phyloP scores from a whole-genome alignment of 306 rosid species.

The Ziziphus jujuba region DNA sequence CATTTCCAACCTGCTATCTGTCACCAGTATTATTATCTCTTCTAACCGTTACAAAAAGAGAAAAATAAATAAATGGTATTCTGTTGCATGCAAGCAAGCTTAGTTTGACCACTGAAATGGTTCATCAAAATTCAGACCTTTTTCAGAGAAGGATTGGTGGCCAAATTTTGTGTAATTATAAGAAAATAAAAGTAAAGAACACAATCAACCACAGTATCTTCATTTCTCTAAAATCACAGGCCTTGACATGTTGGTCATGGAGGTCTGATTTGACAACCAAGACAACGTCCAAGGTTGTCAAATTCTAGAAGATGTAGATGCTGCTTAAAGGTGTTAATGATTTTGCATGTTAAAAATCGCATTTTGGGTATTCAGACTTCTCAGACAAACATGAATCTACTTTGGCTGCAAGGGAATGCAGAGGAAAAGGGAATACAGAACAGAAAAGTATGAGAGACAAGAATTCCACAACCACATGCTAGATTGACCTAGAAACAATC shows the following conservation, averaged over 20 bases:
- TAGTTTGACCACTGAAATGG: no score
- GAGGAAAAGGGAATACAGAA: neutral
- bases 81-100: neutral
- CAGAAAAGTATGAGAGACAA: no score
- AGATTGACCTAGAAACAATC: neutral
- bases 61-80: neutral
- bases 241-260: neutral
- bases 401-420: neutral
- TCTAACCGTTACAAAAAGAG: neutral
- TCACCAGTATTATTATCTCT: no score
- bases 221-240: neutral
- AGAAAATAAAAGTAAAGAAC: neutral
- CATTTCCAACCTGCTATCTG: no score
- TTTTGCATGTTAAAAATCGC: neutral
- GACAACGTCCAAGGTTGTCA: neutral
- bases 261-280: neutral
- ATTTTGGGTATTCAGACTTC: neutral
- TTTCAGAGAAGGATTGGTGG: neutral
- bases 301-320: neutral
- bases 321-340: neutral
- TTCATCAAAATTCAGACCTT: neutral
- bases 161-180: neutral
- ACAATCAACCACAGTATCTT: neutral
- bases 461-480: neutral
- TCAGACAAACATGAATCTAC: neutral